Base-by-base conservation (phyloP, 176 grass and related monocot species). In the Juncus effusus region DNA sequence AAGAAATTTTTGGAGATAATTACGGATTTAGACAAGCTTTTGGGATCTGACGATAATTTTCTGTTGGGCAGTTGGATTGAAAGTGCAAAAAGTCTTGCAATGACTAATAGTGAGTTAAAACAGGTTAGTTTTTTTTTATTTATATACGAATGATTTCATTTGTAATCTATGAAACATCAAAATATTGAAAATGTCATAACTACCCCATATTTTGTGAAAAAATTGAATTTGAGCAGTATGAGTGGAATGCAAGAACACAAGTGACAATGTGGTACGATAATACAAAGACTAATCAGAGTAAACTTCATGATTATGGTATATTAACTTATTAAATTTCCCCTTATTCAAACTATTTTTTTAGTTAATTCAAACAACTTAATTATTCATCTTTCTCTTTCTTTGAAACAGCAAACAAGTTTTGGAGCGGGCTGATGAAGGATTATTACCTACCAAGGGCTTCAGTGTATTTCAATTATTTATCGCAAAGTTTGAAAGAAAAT, bases 261-360 rank as follows among this genome's bases (percentile, higher is more conserved):
- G 85, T 96, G 67, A 89, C 93, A 56, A 96, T 96, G 93, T 96
- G 93, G 93, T 96, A 91, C 16, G 93, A 91, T 73, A 88, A 75
- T 81, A 96, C 93, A 2, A 60, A 84, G 70, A 84, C 59, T 0
- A 75, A 91, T 74, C 93, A 96, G 77, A 96, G 93, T 76, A 75
- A 82, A 96, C 44, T 96, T 55, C 85, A 91, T 42, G 93, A 96
- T 65, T 96, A 96, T 36, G 93, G 93, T 96, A 88, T 78, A 75
- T 38, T 16, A 38, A 50, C 54, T 39, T 14, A 50, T 2, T 35
- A 16, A 37, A 36, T n/a, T 64, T 78, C 40, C 0, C 47, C 35
- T 40, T 36, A 61, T 51, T 49, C 63, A 83, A 68, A 67, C 10
- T 40, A 16, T 36, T 28, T 16, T 10, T 50, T 50, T 51, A 6